These are phyloP conservation scores for Apiospora malaysiana DNA, from an alignment of 2,329 filamentous ascomycete species.

Conservation along the genomic window DNA sequence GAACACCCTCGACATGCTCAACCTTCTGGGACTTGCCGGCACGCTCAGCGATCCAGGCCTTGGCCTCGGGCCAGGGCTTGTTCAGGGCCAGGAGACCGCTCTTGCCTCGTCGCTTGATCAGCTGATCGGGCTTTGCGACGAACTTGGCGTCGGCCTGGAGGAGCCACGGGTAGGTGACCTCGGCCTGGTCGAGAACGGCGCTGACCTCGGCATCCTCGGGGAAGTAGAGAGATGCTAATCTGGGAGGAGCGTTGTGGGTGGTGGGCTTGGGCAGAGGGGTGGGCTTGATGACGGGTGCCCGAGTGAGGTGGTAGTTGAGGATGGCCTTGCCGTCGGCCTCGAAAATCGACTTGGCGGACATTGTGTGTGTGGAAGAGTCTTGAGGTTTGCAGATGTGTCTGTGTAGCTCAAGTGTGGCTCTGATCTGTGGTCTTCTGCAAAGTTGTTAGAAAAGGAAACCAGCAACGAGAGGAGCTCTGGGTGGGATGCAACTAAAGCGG, in stretches of 20 bases:
- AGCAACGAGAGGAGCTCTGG: constrained; percentile 31
- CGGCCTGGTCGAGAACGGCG: constrained; percentile 90
- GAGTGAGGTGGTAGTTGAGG: constrained; percentile 99
- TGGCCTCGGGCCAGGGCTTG: constrained; percentile 95
- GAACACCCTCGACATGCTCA: constrained; percentile 85
- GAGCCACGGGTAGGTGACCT: constrained; percentile 96
- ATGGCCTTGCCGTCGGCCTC: constrained; percentile 99
- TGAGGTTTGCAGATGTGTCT: constrained; percentile 36
- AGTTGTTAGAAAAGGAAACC: constrained; percentile 22
- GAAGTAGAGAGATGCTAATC: constrained; percentile 92
- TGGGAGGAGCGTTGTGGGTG: constrained; percentile 91
- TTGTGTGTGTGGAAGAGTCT: constrained; percentile 51
- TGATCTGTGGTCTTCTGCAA: constrained; percentile 29
- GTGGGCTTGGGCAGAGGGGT: constrained; percentile 84
- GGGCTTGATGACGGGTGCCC: constrained; percentile 96
- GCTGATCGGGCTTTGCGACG: constrained; percentile 98
- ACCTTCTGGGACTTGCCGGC: constrained; percentile 93
- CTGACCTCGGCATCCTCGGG: constrained; percentile 84
- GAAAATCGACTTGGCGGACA: constrained; percentile 96
- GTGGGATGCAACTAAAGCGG: constrained; percentile 9
- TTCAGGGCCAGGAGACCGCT: constrained; percentile 95
- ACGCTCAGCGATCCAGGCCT: constrained; percentile 90
- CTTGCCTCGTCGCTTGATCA: constrained; percentile 99
- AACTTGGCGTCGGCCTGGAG: constrained; percentile 84
- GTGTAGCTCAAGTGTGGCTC: constrained; percentile 28